Evolutionary conservation across 768 basidiomycete genomes (phyloP).

Genomic region (Galerina sulciceps): DNA sequence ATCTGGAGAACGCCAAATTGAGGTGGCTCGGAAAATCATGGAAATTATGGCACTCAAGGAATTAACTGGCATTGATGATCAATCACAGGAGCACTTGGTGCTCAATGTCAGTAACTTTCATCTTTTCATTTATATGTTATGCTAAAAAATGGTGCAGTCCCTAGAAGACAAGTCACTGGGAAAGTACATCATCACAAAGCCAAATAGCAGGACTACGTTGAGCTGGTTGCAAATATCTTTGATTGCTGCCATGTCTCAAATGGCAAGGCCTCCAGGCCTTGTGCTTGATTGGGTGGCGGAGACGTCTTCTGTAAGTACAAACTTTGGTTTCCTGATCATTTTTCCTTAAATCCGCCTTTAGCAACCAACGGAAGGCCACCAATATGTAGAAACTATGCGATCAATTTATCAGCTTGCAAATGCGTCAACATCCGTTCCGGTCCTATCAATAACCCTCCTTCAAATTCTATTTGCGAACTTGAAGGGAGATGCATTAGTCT

Average conservation of each 20-base stretch:
- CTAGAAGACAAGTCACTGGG: constrained; percentile 48
- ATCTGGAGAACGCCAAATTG: constrained; percentile 62
- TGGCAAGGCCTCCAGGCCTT: constrained; percentile 46
- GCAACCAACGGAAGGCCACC: constrained; percentile 29
- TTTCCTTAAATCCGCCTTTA: constrained; percentile 4
- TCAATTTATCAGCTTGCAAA: constrained; percentile 72
- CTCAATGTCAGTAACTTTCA: constrained; percentile 31
- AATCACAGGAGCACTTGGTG: constrained; percentile 31
- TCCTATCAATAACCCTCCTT: constrained; percentile 62
- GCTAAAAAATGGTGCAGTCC: constrained; percentile 36
- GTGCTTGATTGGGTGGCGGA: constrained; percentile 57
- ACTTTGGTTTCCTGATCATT: background rate
- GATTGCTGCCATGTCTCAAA: constrained; percentile 51
- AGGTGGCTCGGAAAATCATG: constrained; percentile 53
- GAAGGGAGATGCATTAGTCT: constrained; percentile 72
- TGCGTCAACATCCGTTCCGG: constrained; percentile 47
- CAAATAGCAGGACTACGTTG: constrained; percentile 58
- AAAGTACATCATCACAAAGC: constrained; percentile 58
- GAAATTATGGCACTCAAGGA: constrained; percentile 47
- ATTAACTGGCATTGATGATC: constrained; percentile 50
- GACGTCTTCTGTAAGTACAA: constrained; percentile 34
- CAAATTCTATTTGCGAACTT: constrained; percentile 69
- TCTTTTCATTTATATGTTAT: background rate
- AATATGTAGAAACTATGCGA: constrained; percentile 66
- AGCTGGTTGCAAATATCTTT: constrained; percentile 63